Base-by-base conservation (phyloP, 78 protist species). In the Cavenderia fasciculata region DNA sequence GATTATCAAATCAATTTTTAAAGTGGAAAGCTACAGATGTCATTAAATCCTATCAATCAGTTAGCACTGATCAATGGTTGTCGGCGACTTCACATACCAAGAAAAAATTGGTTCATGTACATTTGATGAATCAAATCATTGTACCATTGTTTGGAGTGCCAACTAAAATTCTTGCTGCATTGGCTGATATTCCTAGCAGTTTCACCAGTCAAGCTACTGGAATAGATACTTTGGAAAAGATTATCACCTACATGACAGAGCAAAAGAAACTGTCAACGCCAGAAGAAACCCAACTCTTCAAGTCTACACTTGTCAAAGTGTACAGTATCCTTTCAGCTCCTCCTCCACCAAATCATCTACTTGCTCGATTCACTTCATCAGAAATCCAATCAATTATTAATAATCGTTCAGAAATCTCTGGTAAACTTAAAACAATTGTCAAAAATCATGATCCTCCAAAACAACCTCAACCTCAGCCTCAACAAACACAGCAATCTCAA, bases 61-160 rank as follows among this genome's bases (percentile, higher is more conserved):
- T 61, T 7, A 29, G 73, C 14, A 16, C 36, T 0, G 86, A 75
- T 46, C 68, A 46, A 61, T 75, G 56, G 57, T 61, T 75, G 27
- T 38, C 47, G 4, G 38, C 43, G 2, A 75, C 57, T 23, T 23
- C 16, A n/a, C 86, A 75, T 46, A 36, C 62, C 18, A 57, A 57
- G n/a, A 43, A 23, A 34, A 33, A 31, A 46, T 23, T 75, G 12
- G 16, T 8, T 11, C 44, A 59, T 23, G 62, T 75, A 21, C 70
- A 75, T 34, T 19, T 59, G 5, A 23, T 59, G 16, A 23, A 11
- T 2, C 70, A 59, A 59, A 19, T 75, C 23, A 10, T 75, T 18
- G 57, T 27, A 36, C 31, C 59, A 43, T 44, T 74, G 52, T 41
- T 41, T 38, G 31, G 21, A n/a, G 59, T n/a, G 12, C 69, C 41